Evolutionary conservation across 2,329 filamentous ascomycete genomes (phyloP), one percentile per base, ranked within the genome.

Genomic region (Rhytidhysteron rufulum): DNA sequence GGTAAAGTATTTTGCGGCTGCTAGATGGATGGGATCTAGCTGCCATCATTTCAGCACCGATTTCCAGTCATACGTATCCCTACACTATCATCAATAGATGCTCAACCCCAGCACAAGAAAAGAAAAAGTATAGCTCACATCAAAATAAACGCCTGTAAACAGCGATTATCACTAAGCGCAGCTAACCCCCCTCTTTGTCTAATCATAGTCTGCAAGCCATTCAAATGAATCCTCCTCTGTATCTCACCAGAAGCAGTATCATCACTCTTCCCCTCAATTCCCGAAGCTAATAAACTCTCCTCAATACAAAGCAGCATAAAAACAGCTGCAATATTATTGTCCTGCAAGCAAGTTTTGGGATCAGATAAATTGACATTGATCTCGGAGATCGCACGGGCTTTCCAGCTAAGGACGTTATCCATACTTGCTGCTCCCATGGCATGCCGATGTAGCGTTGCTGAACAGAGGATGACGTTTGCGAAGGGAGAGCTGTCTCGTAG

Each of bases 321-420:
- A 11, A 64, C 58, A 18, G 59, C 51, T 13, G 58, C 54, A 21
- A 64, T 62, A 17, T 57, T 63, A 15, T 49, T 54, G 40, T 64
- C 60, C 32, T 53, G 49, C 16, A 54, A 47, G 19, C 47, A 52
- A 4, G 48, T 49, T 2, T 24, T 46, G 4, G 49, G 45, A 39
- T 62, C 38, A 10, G 49, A 48, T 11, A 64, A 41, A n/a, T 54
- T 42, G 16, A 42, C 44, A 36, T 62, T 59, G 34, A 64, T 53
- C 33, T 56, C 54, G 24, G 48, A 41, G 21, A 64, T 51, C 7
- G 58, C 54, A 11, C 35, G 48, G 34, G 49, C 50, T 34, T 60
- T 64, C 47, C 60, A 58, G 9, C 45, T 40, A 5, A 55, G 30
- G 13, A 49, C 41, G 39, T 50, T 35, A 8, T 42, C 31, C 15